phyloP scores from a whole-genome alignment of 805 yeast genomes.

The Debaryomyces maramus region DNA sequence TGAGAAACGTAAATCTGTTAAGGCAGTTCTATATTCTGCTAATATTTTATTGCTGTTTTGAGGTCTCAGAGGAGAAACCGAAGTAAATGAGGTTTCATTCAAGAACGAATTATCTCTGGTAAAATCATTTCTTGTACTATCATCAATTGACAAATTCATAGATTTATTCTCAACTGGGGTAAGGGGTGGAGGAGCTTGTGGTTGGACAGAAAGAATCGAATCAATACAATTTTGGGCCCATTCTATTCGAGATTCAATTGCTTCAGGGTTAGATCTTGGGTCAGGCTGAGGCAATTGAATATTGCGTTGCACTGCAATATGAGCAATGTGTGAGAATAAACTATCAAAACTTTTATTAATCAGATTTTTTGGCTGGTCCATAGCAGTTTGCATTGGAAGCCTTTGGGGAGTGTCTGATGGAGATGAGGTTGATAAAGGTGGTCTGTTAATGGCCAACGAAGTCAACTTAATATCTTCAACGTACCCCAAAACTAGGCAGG shows the following conservation, averaged over 20 bases:
- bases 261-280: conserved; percentile 17
- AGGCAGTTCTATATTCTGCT: conserved; percentile 53
- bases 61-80: conserved; percentile 23
- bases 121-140: conserved; percentile 10
- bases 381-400: neutral
- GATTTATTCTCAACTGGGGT: conserved; percentile 7
- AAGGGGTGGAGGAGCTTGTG: neutral
- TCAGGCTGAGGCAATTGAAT: conserved; percentile 39
- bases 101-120: conserved; percentile 21
- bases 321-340: conserved; percentile 47
- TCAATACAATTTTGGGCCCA: conserved; percentile 46
- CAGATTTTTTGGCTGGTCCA: neutral
- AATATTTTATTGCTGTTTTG: conserved; percentile 19
- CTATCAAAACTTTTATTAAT: conserved; percentile 35
- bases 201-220: conserved; percentile 19
- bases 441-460: conserved; percentile 1
- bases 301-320: conserved; percentile 45
- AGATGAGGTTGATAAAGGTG: conserved; percentile 4
- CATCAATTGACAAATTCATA: conserved; percentile 12
- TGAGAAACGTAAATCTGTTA: conserved; percentile 68
- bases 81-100: conserved; percentile 29
- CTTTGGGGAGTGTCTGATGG: conserved; percentile 12
- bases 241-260: conserved; percentile 23
- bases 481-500: conserved; percentile 48
- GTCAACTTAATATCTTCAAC: conserved; percentile 42